phyloP scores from a whole-genome alignment of 1,284 basidiomycete genomes.

The Sporisorium exsertum region DNA sequence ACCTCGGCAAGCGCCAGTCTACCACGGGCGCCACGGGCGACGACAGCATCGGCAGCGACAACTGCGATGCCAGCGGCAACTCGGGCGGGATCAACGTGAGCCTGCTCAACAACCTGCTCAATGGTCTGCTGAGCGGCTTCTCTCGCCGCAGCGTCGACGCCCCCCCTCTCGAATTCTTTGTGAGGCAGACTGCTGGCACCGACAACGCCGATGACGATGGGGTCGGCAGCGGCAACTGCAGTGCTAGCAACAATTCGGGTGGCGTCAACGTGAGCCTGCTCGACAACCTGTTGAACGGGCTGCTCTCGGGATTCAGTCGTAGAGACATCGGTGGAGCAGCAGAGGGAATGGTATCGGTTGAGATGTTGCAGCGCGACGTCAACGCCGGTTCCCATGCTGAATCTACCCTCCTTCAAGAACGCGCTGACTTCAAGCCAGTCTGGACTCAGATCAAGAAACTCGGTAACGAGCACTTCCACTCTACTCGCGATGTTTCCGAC shows the following conservation, averaged over 20 bases:
- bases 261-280: constrained; percentile 53
- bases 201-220: constrained; percentile 7
- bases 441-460: constrained; percentile 54
- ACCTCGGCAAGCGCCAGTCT: constrained; percentile 39
- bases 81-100: constrained; percentile 50
- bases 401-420: constrained; percentile 17
- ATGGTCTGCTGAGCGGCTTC: constrained; percentile 49
- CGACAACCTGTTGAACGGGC: constrained; percentile 55
- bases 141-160: constrained; percentile 22
- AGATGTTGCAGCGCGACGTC: constrained; percentile 29
- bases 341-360: constrained; percentile 16
- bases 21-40: constrained; percentile 6
- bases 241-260: constrained; percentile 42
- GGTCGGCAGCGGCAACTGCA: constrained; percentile 40
- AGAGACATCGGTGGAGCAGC: constrained; percentile 20
- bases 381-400: background rate
- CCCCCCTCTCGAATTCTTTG: constrained; percentile 27
- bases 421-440: constrained; percentile 55
- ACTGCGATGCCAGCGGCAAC: constrained; percentile 46
- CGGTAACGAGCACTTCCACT: constrained; percentile 48
- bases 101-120: constrained; percentile 55
- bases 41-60: constrained; percentile 26
- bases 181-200: constrained; percentile 26
- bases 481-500: constrained; percentile 18
- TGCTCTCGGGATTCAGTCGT: constrained; percentile 38